phyloP scores from a whole-genome alignment of 306 rosid species.

The Sicyos baderoa region DNA sequence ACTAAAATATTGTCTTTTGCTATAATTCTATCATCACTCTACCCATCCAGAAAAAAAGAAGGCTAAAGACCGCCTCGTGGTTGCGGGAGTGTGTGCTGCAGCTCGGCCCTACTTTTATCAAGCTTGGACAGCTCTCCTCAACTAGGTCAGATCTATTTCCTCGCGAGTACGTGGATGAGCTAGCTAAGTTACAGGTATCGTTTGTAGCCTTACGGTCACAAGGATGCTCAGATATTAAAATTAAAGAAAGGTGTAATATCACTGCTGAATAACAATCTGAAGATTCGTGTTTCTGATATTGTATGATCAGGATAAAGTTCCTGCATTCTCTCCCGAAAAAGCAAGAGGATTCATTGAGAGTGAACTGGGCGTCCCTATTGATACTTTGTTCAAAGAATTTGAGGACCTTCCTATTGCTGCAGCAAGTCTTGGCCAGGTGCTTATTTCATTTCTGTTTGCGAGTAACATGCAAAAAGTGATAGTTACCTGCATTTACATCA shows the following conservation, averaged over 20 bases:
- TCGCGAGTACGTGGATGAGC: slow-evolving; percentile 79
- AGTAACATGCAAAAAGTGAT: background rate
- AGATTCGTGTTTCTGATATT: slow-evolving; percentile 12
- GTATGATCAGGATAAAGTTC: slow-evolving; percentile 68
- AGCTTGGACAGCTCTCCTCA: slow-evolving; percentile 88
- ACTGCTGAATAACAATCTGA: slow-evolving; percentile 7
- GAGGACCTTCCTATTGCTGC: slow-evolving; percentile 90
- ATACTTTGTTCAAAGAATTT: slow-evolving; percentile 59
- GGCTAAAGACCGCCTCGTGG: slow-evolving; percentile 73
- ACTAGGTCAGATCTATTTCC: slow-evolving; percentile 93
- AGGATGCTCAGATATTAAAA: slow-evolving; percentile 8
- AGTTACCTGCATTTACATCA: background rate
- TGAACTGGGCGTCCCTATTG: slow-evolving; percentile 64
- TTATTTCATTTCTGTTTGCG: slow-evolving; percentile 14
- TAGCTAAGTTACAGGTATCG: slow-evolving; percentile 43
- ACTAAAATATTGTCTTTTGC: background rate
- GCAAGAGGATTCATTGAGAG: slow-evolving; percentile 65
- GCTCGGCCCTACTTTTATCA: slow-evolving; percentile 91
- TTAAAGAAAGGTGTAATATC: background rate
- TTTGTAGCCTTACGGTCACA: background rate
- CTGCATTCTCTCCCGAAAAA: slow-evolving; percentile 79
- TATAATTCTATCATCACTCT: slow-evolving; percentile 5
- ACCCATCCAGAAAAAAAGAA: slow-evolving; percentile 51
- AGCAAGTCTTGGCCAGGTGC: slow-evolving; percentile 95
- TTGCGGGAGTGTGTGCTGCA: slow-evolving; percentile 73